A percentile compares a stretch with the other conserved stretches of the same genome.
These are phyloP conservation scores for Acacia confusa DNA, from an alignment of 306 rosid species.

Conservation along the genomic window DNA sequence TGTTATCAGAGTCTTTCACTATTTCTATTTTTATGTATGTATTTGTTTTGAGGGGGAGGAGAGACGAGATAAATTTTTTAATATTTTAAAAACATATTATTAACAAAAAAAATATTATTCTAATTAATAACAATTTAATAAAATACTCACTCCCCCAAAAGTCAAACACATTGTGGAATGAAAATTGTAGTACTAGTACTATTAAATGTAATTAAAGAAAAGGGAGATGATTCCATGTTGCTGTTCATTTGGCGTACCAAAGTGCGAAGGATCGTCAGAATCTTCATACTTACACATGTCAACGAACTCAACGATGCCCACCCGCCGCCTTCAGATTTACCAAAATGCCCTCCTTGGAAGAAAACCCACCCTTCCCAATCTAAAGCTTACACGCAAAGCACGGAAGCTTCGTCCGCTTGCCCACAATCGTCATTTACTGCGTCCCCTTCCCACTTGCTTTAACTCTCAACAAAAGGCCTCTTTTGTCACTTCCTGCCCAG, in stretches of 20 bases:
- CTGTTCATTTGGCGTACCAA: neutral
- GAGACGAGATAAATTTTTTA: no score
- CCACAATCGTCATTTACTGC: slow-evolving; percentile 30
- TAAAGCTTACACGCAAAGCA: slow-evolving; percentile 49
- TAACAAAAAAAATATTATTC: no score
- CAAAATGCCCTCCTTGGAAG: slow-evolving; percentile 22
- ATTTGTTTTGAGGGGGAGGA: no score
- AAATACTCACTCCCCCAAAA: no score
- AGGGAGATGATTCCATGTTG: neutral
- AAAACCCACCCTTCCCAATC: slow-evolving; percentile 10
- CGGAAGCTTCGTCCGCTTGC: slow-evolving; percentile 45
- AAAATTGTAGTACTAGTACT: no score
- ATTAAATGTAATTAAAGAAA: no score
- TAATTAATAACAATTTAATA: no score
- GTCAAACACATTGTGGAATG: no score
- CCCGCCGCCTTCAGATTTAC: neutral
- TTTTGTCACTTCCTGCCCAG: slow-evolving; percentile 29
- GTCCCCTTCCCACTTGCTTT: neutral
- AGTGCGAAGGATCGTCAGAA: neutral
- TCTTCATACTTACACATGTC: neutral
- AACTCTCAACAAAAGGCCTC: neutral
- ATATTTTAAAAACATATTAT: no score
- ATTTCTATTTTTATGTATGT: no score
- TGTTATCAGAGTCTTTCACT: no score
- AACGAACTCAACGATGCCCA: neutral